Evolutionary conservation across 2,329 filamentous ascomycete genomes (phyloP), one percentile per base, ranked within the genome.

Genomic region (Onygenales sp.): DNA sequence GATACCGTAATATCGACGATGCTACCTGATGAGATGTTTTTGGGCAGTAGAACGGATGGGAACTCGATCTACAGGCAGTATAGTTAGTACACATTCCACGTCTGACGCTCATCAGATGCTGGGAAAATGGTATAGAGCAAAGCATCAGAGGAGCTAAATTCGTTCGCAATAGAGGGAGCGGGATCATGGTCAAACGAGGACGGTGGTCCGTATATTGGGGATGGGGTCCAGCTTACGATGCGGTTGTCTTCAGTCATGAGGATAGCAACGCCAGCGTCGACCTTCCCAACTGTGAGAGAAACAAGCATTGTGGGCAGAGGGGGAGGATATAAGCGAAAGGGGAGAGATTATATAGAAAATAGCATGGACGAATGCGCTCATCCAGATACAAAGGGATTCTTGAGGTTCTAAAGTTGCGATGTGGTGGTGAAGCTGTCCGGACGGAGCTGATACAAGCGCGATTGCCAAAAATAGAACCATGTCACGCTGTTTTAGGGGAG

Each of bases 1-100:
- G 86, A 79, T 61, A 98, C 93, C 57, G 89, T 90, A 72, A 98
- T 97, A 72, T 98, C 93, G 70, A 98, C 93, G 65, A 98, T 97
- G 69, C 88, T 94, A 62, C 93, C 93, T 13, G 90, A 95, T 57
- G 89, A 85, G 71, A 98, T 98, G 69, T 95, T 91, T 58, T 88
- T 87, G 1, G 93, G 93, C 13, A 98, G 85, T 49, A 98, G 87
- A 60, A 98, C 95, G 46, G 93, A 97, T 38, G 93, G 93, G 67
- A 98, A 98, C 70, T 98, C 93, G 69, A 98, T 97, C 92, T 97
- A 69, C 35, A 58, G 54, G 49, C 35, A 49, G 31, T 10, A 35
- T 35, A 39, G 52, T 14, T 14, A 13, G 43, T 59, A 45, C 52
- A 36, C 27, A 48, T 42, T 17, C 17, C 17, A 17, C 17, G 17